phyloP scores from a whole-genome alignment of 2,329 filamentous ascomycete genomes.

The Beauveria pseudobassiana region DNA sequence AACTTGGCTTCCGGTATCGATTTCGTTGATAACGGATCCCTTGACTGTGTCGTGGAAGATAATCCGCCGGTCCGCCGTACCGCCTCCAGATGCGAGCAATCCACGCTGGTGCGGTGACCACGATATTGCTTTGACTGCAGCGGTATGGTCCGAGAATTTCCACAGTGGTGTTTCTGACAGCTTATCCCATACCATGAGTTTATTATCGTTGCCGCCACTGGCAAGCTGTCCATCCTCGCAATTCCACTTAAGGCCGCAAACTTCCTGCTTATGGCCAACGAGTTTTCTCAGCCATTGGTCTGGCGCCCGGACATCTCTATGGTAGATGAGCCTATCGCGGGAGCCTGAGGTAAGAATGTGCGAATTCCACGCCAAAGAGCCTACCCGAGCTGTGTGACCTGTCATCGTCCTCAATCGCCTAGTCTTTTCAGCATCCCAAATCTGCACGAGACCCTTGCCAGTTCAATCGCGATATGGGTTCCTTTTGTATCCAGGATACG shows the following conservation, averaged over 20 bases:
- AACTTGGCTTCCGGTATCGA: conserved; percentile 97
- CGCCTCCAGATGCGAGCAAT: conserved; percentile 88
- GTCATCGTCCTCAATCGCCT: conserved; percentile 91
- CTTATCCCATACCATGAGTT: conserved; percentile 97
- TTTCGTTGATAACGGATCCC: conserved; percentile 73
- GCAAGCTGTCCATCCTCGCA: conserved; percentile 91
- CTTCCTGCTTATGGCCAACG: conserved; percentile 93
- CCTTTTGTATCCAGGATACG: conserved; percentile 97
- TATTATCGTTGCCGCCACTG: conserved; percentile 96
- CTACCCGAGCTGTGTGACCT: conserved; percentile 87
- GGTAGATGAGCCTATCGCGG: conserved; percentile 85
- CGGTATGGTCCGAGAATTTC: conserved; percentile 91
- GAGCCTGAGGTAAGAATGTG: conserved; percentile 96
- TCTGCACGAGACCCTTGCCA: conserved; percentile 88
- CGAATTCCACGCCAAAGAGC: conserved; percentile 93
- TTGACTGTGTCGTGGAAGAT: conserved; percentile 95
- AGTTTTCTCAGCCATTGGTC: conserved; percentile 85
- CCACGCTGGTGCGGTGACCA: conserved; percentile 97
- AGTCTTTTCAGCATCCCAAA: conserved; percentile 89
- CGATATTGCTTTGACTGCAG: conserved; percentile 93
- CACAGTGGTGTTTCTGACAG: conserved; percentile 85
- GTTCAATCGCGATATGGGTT: conserved; percentile 91
- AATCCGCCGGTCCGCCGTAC: conserved; percentile 91
- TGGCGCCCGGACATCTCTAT: conserved; percentile 87
- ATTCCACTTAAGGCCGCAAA: conserved; percentile 96